A percentile compares a stretch with the other conserved stretches of the same genome.
Conservation (phyloP, 2,329 filamentous ascomycete species). For the Penicillium concentricum region DNA sequence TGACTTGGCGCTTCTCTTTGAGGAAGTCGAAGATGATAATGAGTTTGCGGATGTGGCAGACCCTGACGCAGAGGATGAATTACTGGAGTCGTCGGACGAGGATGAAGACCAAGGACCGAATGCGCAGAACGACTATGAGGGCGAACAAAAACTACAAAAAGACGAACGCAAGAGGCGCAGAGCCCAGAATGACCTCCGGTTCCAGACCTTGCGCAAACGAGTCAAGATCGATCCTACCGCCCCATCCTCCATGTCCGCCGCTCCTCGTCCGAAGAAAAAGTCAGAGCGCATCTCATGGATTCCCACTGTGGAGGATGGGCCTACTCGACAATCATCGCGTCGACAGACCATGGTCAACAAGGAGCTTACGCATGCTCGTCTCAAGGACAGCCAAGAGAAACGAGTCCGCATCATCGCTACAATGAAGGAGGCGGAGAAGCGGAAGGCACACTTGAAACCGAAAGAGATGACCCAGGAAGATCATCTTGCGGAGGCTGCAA, state of each 20-base stretch:
- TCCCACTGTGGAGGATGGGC: constrained; percentile 61
- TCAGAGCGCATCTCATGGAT: constrained; percentile 71
- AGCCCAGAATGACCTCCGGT: constrained; percentile 68
- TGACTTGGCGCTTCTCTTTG: constrained; percentile 61
- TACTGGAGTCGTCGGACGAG: constrained; percentile 83
- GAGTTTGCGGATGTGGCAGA: constrained; percentile 58
- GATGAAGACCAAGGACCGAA: constrained; percentile 70
- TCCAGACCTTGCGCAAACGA: constrained; percentile 62
- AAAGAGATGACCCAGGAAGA: constrained; percentile 85
- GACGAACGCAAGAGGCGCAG: constrained; percentile 81
- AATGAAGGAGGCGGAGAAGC: constrained; percentile 61
- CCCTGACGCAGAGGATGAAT: constrained; percentile 64
- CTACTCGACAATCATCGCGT: constrained; percentile 61
- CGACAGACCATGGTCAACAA: constrained; percentile 66
- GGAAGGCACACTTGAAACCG: constrained; percentile 71
- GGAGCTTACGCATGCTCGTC: constrained; percentile 51
- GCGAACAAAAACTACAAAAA: constrained; percentile 81
- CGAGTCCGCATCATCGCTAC: constrained; percentile 51
- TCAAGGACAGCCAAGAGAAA: constrained; percentile 51
- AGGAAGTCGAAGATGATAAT: constrained; percentile 72
- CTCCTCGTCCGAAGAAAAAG: constrained; percentile 62
- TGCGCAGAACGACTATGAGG: constrained; percentile 65
- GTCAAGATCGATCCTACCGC: constrained; percentile 66
- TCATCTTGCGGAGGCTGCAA: constrained; percentile 75
- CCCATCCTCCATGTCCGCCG: constrained; percentile 35